Base-by-base conservation (phyloP, 2,329 filamentous ascomycete genomes). In the Fusarium sp. region DNA sequence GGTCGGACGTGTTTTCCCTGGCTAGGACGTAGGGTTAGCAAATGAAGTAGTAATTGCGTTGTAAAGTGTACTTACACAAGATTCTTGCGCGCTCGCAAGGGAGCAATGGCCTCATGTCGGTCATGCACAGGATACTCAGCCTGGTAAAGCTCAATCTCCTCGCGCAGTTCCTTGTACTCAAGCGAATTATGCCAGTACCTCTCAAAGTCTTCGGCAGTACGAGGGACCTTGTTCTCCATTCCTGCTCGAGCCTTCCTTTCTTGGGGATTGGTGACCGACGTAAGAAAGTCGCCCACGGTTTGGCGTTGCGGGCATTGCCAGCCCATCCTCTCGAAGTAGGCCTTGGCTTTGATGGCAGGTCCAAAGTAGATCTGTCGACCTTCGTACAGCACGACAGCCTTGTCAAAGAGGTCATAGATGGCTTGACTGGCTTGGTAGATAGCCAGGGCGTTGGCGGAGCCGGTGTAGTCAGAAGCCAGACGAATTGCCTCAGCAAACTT, bases 321-420 rank as follows among this genome's bases (percentile, higher is more conserved):
- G 43, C 92, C 92, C 79, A 91, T 87, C 15, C 85, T 80, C 72
- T 89, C 87, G 65, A 94, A 94, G 78, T 89, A 94, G 1, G 77
- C 77, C 72, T 86, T 89, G 0, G 92, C 92, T 4, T 82, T 77
- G 8, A 74, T 76, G 0, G 88, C 86, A 0, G 87, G 86, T 0
- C 92, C 93, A 68, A 91, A 94, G 81, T 89, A 95, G 67, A 94
- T 94, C 75, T 94, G 87, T 0, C 90, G 86, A 1, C 92, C 93
- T 75, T 94, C 90, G 74, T 94, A 94, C 0, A 94, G 82, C 0
- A 95, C 90, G 0, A 89, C 84, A 0, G 87, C 88, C 76, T 94
- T 94, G 80, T 95, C 91, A 72, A 95, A 94, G 18, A 89, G 80
- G 38, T 92, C 89, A 75, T 92, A 92, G 34, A 91, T 90, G 41